Evolutionary conservation across 371 early-diverging fungal genomes (phyloP).

Genomic region (Circinella minor): DNA sequence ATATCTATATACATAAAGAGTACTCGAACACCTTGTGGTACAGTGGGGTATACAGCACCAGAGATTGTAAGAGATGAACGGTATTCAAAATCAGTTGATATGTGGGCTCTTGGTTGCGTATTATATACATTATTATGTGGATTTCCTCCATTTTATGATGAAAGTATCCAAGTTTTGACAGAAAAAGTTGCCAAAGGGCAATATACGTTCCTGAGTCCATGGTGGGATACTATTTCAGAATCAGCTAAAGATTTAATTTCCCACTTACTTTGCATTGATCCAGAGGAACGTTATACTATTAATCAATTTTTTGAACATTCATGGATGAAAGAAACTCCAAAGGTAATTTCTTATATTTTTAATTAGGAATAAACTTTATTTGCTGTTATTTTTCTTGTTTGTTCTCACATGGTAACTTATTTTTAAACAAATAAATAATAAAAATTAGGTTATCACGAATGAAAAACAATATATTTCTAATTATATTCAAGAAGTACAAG

Average conservation of each 20-base stretch:
- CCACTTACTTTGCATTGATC: slow-evolving; percentile 62
- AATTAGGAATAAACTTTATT: no score
- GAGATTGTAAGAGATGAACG: slow-evolving; percentile 86
- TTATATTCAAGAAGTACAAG: neutral
- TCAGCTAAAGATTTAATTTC: slow-evolving; percentile 79
- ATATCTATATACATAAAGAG: no score
- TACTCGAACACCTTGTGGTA: slow-evolving; percentile 92
- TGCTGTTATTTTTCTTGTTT: no score
- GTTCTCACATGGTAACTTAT: no score
- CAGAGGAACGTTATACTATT: slow-evolving; percentile 58
- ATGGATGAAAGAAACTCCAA: slow-evolving; percentile 62
- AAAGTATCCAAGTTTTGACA: slow-evolving; percentile 57
- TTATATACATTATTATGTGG: slow-evolving; percentile 90
- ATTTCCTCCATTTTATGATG: slow-evolving; percentile 88
- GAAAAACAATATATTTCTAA: neutral
- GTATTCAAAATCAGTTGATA: slow-evolving; percentile 87
- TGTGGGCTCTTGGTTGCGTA: slow-evolving; percentile 95
- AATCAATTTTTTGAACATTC: slow-evolving; percentile 78
- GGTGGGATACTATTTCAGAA: slow-evolving; percentile 76
- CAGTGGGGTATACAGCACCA: slow-evolving; percentile 92
- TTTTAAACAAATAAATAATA: no score
- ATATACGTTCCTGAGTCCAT: slow-evolving; percentile 71
- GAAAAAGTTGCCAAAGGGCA: slow-evolving; percentile 70
- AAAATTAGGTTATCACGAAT: neutral
- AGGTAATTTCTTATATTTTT: neutral